Base-by-base conservation (phyloP, 192 early-diverging fungal species). In the Diversispora epigaea region DNA sequence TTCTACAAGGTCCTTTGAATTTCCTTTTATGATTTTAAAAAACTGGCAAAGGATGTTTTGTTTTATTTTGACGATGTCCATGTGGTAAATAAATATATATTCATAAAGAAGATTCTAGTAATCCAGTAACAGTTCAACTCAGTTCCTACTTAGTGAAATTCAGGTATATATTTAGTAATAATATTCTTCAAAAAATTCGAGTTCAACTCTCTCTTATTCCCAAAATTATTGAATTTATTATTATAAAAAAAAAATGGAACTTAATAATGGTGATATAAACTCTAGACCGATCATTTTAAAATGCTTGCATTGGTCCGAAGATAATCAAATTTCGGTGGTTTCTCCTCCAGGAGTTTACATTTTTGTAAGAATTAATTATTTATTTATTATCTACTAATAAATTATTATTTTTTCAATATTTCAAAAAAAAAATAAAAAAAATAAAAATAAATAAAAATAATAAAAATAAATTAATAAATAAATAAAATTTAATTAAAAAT, bases 251-350 rank as follows among this genome's bases (percentile, higher is more conserved):
- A 49, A 49, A 11, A 64, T 64, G 62, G n/a, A 64, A n/a, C n/a
- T 64, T 15, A 64, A 64, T 44, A 64, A 64, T 40, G 62, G 25
- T 15, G 62, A 57, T 47, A 17, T 73, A 39, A 73, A 58, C 12
- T 22, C 41, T 12, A 40, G 43, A 25, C 71, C 71, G 7, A 44
- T 21, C 22, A 44, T 47, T 44, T n/a, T 52, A 46, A 62, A 73
- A 49, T 62, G 49, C 43, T 39, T 73, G 8, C 44, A 73, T 45
- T 73, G 71, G 71, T 73, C 71, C 15, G 45, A 73, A 45, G 71
- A 73, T 46, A 73, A 73, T 61, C 55, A 73, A 32, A 62, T 73
- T 61, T 49, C 43, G 8, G 44, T 62, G 3, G 17, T 73, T 7
- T n/a, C 71, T 43, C 71, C 71, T 12, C 45, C 58, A 47, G 57